Evolutionary conservation across 345 rosid species (phyloP), one percentile per base, ranked within the genome.

Genomic region (Citrus sinensis): DNA sequence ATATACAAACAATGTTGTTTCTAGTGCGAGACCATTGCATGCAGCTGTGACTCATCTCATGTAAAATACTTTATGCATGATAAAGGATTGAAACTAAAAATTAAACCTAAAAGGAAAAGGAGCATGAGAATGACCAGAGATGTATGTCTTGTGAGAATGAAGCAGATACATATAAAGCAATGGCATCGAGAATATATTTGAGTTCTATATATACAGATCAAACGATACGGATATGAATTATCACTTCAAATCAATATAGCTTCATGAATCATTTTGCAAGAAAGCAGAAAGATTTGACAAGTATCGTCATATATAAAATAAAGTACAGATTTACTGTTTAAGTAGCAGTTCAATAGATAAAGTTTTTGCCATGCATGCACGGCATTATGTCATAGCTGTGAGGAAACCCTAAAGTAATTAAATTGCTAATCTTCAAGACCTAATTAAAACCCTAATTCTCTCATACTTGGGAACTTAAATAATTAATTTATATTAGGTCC

Each of bases 401-500:
- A 40, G 64, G 76, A 70, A 77, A 55, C 60, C 84, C 78, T 73
- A 78, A 65, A 54, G 58, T 54, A 49, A n/a, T 51, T 68, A 82
- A 82, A 80, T 75, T 70, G 58, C 75, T 46, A 81, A 71, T 16
- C 76, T 49, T 49, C 49, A 56, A 75, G 64, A 22, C 30, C 61
- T 67, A 11, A 13, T 46, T 11, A 71, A 86, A 81, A 85, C 78
- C 81, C 81, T 79, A 83, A 55, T 77, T 64, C 78, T 67, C 76
- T 62, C 74, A 74, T 66, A 37, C 39, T 62, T 30, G 27, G 58
- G 27, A 22, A 34, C 66, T 62, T 74, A 66, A 82, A 56, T 67
- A 58, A 75, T 83, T 32, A 76, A 29, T 71, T 35, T 40, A 65
- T 24, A 61, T 34, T 7, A 71, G 39, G 72, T 77, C 74, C 71